phyloP scores from a whole-genome alignment of 257 asterid genomes.

The Nicotiana obtusifolia region DNA sequence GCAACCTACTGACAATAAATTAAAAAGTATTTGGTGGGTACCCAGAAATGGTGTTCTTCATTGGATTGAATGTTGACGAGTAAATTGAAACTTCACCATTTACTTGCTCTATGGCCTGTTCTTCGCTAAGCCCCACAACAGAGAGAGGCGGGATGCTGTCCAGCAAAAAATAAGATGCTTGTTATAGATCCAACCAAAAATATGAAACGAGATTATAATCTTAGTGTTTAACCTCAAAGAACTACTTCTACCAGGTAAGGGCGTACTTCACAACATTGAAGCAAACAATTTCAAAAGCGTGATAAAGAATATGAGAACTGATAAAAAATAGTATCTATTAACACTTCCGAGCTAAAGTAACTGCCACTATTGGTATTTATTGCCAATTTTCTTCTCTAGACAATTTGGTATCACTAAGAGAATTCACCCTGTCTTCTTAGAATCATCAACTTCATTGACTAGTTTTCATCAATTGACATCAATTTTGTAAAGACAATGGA shows the following conservation, averaged over 20 bases:
- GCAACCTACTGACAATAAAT: neutral
- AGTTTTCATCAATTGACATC: conserved; percentile 1
- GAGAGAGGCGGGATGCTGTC: conserved; percentile 96
- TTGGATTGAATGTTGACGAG: conserved; percentile 89
- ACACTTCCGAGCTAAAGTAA: neutral
- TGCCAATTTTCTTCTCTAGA: neutral
- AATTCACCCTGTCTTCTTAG: neutral
- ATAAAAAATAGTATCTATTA: neutral
- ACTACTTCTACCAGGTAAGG: neutral
- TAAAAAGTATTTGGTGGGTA: conserved; percentile 15
- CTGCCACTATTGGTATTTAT: neutral
- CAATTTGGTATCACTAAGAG: neutral
- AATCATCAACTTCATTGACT: neutral
- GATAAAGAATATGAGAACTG: neutral
- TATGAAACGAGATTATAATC: neutral
- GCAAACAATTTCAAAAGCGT: neutral
- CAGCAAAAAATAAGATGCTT: conserved; percentile 21
- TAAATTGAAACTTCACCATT: conserved; percentile 71
- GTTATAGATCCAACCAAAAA: neutral
- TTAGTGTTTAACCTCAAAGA: neutral
- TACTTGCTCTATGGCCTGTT: conserved; percentile 72
- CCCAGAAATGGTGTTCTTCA: conserved; percentile 98
- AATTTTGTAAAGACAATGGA: neutral
- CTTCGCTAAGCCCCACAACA: conserved; percentile 87
- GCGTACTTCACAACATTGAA: neutral